Evolutionary conservation across 1,284 basidiomycete genomes (phyloP), one percentile per base, ranked within the genome.

Genomic region (Austroboletus rostrupii): DNA sequence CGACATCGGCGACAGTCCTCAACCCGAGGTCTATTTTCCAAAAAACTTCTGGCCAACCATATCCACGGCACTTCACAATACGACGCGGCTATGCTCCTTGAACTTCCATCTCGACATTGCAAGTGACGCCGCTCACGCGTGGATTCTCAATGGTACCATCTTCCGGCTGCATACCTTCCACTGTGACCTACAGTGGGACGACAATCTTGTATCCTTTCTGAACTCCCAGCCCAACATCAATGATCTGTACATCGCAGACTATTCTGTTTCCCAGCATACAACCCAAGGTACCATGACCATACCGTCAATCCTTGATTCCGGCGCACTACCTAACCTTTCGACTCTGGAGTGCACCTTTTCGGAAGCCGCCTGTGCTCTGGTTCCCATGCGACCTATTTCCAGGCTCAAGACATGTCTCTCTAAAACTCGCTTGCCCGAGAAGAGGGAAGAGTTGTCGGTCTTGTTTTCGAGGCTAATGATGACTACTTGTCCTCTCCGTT

Each of bases 361-460:
- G 21, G 82, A 83, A 65, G 83, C 82, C 1, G 81, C 79, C 5
- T 69, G 70, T 42, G 70, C 72, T 10, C 66, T 85, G 14, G 72
- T 78, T n/a, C 80, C 81, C 1, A 70, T 69, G 13, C 71, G 83
- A 2, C 81, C 83, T 5, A 65, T 85, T 39, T 72, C 74, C 2
- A 77, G 75, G 47, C 71, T 85, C 53, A 85, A 85, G 62, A 83
- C 83, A n/a, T 85, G 82, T 57, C 80, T 85, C 61, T 83, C 83
- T 20, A 70, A 70, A 47, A 70, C 76, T n/a, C 70, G 70, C 47
- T 48, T 66, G 3, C 57, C 56, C 9, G 77, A 75, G 35, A 83
- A 83, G 65, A 70, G 71, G 23, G 66, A 66, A 3, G 83, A 85
- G 59, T 66, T 83, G 64, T 56, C 59, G 0, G 52, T 70, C 3